These are phyloP conservation scores for Glaciozyma antarctica DNA, from an alignment of 768 basidiomycete species.

Conservation along the genomic window DNA sequence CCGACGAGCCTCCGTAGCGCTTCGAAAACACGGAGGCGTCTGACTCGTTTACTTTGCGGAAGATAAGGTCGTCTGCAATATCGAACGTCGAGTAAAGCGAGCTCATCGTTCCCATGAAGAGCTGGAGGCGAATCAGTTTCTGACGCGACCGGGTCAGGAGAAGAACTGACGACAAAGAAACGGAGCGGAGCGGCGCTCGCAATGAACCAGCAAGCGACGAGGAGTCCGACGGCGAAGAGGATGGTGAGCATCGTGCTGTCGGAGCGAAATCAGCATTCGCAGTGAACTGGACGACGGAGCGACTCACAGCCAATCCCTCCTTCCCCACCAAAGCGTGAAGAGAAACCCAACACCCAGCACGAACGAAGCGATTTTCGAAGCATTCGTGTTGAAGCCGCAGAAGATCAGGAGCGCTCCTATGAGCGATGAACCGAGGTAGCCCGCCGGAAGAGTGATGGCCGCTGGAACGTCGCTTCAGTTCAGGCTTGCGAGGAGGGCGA, in stretches of 20 bases:
- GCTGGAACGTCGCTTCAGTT: not conserved
- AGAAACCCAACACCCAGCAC: slow-evolving; percentile 76
- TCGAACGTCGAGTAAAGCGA: slow-evolving; percentile 54
- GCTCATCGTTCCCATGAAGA: slow-evolving; percentile 29
- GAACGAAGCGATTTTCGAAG: slow-evolving; percentile 72
- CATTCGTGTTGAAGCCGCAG: slow-evolving; percentile 72
- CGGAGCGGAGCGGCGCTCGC: slow-evolving; percentile 62
- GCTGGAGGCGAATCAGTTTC: not conserved
- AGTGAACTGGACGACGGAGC: slow-evolving; percentile 47
- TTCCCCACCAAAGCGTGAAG: slow-evolving; percentile 62
- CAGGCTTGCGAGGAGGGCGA: not conserved
- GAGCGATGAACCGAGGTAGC: slow-evolving; percentile 53
- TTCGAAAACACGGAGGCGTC: slow-evolving; percentile 78
- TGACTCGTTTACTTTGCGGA: slow-evolving; percentile 56
- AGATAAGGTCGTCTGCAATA: slow-evolving; percentile 52
- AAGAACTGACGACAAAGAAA: slow-evolving; percentile 52
- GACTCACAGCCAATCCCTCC: slow-evolving; percentile 50
- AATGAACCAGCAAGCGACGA: slow-evolving; percentile 68
- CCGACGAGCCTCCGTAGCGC: slow-evolving; percentile 43
- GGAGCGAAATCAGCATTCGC: not conserved
- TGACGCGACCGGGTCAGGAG: not conserved
- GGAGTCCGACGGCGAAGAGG: slow-evolving; percentile 65
- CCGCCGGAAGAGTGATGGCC: slow-evolving; percentile 21
- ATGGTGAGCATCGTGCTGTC: slow-evolving; percentile 68
- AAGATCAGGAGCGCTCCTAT: slow-evolving; percentile 80